Percentiles rank a stretch among this genome's conserved stretches.
Evolutionary conservation across 306 rosid genomes (phyloP).

Genomic region (Pterocarpus santalinus): DNA sequence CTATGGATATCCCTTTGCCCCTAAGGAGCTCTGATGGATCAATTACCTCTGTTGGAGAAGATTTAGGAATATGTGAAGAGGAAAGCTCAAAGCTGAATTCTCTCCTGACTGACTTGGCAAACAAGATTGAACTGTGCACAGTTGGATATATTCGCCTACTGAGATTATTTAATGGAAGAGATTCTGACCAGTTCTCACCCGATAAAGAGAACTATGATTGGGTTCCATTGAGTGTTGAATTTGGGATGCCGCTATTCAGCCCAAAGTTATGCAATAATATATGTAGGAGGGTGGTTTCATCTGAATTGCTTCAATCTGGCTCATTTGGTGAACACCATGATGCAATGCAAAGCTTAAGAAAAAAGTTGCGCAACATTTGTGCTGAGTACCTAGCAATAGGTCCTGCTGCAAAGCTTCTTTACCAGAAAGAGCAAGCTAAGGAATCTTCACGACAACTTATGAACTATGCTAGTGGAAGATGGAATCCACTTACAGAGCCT

Average conservation of each 20-base stretch:
- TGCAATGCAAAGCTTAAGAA: conserved; percentile 84
- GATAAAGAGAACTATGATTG: conserved; percentile 76
- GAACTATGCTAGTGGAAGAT: conserved; percentile 95
- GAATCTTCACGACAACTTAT: conserved; percentile 72
- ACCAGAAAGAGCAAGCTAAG: conserved; percentile 82
- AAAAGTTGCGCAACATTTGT: conserved; percentile 81
- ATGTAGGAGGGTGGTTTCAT: conserved; percentile 83
- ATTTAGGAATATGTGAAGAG: conserved; percentile 69
- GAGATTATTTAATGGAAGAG: conserved; percentile 75
- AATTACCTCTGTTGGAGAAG: conserved; percentile 66
- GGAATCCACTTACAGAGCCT: conserved; percentile 94
- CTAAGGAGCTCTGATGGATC: conserved; percentile 86
- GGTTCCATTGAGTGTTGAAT: conserved; percentile 94
- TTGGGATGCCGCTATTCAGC: conserved; percentile 94
- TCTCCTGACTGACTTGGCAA: conserved; percentile 67
- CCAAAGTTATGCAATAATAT: conserved; percentile 81
- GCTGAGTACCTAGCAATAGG: conserved; percentile 91
- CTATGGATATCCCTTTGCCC: conserved; percentile 93
- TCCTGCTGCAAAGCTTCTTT: conserved; percentile 90
- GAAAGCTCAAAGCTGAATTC: conserved; percentile 72
- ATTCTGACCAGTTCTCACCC: conserved; percentile 58
- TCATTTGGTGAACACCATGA: conserved; percentile 76
- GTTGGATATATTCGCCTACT: conserved; percentile 94
- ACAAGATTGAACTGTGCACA: conserved; percentile 78
- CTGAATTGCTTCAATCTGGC: conserved; percentile 83